Evolutionary conservation across 1,284 basidiomycete genomes (phyloP).

Genomic region (Ustilago vetiveriae): DNA sequence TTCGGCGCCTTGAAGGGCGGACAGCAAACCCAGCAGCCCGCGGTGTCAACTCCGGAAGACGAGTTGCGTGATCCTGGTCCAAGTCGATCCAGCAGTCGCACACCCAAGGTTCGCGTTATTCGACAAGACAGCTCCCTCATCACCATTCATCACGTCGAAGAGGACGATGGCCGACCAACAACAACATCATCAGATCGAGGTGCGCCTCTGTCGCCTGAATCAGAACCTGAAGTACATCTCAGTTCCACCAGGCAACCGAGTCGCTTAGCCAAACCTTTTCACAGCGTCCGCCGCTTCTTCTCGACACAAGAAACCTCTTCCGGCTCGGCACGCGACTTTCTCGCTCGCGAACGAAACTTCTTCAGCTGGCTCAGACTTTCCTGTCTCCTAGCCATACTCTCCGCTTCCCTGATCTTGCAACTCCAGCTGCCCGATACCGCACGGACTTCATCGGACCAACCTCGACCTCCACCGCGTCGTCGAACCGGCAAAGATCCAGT

Average conservation of each 20-base stretch:
- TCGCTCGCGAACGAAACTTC: constrained; percentile 40
- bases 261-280: neutral
- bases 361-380: constrained; percentile 38
- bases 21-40: neutral
- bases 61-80: neutral
- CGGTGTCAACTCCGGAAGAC: neutral
- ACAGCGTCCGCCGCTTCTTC: constrained; percentile 6
- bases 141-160: constrained; percentile 17
- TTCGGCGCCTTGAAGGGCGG: constrained; percentile 21
- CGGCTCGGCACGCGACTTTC: constrained; percentile 31
- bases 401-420: constrained; percentile 31
- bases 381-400: constrained; percentile 35
- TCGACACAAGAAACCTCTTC: constrained; percentile 8
- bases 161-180: neutral
- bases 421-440: constrained; percentile 23
- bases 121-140: constrained; percentile 28
- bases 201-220: no score
- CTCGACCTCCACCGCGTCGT: neutral
- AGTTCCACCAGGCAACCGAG: neutral
- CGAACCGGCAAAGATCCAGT: neutral
- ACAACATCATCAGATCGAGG: neutral
- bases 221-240: neutral
- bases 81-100: constrained; percentile 1
- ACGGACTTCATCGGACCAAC: neutral
- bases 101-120: constrained; percentile 1